Base-by-base conservation (phyloP, 352 stramenopile genomes). In the Phytopythium oedochilum region DNA sequence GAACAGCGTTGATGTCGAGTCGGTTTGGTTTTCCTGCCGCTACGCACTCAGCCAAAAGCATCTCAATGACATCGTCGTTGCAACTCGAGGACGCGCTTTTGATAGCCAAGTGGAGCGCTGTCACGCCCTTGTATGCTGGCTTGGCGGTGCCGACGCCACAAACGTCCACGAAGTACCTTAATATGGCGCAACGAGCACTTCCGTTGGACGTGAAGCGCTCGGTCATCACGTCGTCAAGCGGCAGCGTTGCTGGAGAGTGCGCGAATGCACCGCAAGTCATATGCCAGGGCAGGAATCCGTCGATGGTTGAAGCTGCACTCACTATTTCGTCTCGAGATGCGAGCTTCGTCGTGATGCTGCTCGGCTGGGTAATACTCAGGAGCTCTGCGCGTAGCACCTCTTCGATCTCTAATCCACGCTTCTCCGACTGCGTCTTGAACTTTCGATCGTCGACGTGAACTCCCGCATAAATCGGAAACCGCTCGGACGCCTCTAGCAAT, bases 181-280 rank as follows among this genome's bases (percentile, higher is more conserved):
- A 48, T 43, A 92, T 71, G 22, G 39, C 47, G 0, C 65, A 64
- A 18, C 82, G 77, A 9, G 56, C 66, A 14, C 46, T 38, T 3
- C 67, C 78, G 35, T 89, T 92, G 0, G 40, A 34, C 28, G 61
- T 34, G 42, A 89, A 73, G 9, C 42, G 55, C 2, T 51, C 34
- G 20, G 67, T 48, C 70, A 87, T 83, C 12, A 68, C 68, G 53
- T 88, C 70, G 11, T 83, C 64, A 0, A 88, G 70, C 43, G 66
- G 83, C 25, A 88, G 39, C 0, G 54, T 72, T 4, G 57, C 23
- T 1, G 61, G 65, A 0, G 78, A 61, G 15, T 86, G 63, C 8
- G 62, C 57, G 57, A 68, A 71, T 0, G 65, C 83, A 18, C 83
- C 83, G 53, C 83, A 90, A 0, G 80, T 58, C 51, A 90, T 76